phyloP scores from a whole-genome alignment of 768 basidiomycete species.

The Leccinum sublutescens region DNA sequence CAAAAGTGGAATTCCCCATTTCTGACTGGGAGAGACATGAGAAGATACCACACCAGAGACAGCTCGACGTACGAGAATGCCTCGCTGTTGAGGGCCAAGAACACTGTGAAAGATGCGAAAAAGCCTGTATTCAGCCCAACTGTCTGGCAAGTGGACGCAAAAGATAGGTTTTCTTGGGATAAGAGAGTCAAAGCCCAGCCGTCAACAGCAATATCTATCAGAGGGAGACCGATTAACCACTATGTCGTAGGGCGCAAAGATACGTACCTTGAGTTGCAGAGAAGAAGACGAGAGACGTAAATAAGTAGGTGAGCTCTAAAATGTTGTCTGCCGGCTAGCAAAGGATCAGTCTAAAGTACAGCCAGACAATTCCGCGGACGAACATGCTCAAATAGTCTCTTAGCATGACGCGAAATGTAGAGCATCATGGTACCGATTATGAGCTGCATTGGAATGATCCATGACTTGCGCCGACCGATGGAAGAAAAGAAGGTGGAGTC shows the following conservation, averaged over 20 bases:
- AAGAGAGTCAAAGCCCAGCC: slow-evolving; percentile 86
- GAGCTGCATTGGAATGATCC: slow-evolving; percentile 97
- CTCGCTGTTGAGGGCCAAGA: slow-evolving; percentile 93
- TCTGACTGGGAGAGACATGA: slow-evolving; percentile 44
- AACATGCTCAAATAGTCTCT: slow-evolving; percentile 78
- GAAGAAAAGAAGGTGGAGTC: slow-evolving; percentile 83
- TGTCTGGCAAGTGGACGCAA: slow-evolving; percentile 97
- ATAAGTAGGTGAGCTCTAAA: slow-evolving; percentile 72
- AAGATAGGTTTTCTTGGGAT: slow-evolving; percentile 91
- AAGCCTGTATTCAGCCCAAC: slow-evolving; percentile 95
- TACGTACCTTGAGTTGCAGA: slow-evolving; percentile 92
- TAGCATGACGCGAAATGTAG: slow-evolving; percentile 70
- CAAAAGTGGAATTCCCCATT: slow-evolving; percentile 74
- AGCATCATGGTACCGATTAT: slow-evolving; percentile 85
- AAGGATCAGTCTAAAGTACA: slow-evolving; percentile 8
- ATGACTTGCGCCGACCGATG: slow-evolving; percentile 93
- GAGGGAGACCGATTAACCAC: slow-evolving; percentile 14
- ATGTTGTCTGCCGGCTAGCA: slow-evolving; percentile 80
- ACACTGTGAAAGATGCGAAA: slow-evolving; percentile 95
- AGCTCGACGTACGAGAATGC: slow-evolving; percentile 68
- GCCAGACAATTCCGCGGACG: slow-evolving; percentile 16
- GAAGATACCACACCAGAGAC: neutral
- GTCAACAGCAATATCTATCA: slow-evolving; percentile 92
- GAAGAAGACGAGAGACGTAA: slow-evolving; percentile 88
- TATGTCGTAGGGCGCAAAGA: neutral